Percentiles rank a stretch among this genome's conserved stretches.
phyloP scores from a whole-genome alignment of 2,329 filamentous ascomycete genomes.

The Calonectria hongkongensis region DNA sequence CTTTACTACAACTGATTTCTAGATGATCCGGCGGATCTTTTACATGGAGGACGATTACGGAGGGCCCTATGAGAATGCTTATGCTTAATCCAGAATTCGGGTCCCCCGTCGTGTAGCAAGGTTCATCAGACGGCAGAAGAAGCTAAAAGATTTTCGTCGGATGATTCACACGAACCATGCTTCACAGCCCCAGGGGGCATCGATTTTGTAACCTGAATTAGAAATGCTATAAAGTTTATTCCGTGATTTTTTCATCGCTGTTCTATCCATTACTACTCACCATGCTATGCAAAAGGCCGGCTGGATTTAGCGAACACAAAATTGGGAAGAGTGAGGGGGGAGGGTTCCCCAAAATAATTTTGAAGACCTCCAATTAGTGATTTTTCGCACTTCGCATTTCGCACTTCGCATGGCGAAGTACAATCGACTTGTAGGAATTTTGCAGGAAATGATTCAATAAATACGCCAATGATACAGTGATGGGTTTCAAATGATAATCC shows the following conservation, averaged over 20 bases:
- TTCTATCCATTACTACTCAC: too few species aligned
- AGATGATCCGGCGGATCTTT: neutral
- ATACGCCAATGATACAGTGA: neutral
- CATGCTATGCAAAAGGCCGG: too few species aligned
- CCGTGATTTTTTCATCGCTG: too few species aligned
- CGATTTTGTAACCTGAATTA: too few species aligned
- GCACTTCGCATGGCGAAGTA: neutral
- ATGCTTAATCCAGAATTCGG: neutral
- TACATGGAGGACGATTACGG: neutral
- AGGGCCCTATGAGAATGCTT: neutral
- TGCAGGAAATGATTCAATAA: neutral
- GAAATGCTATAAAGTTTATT: too few species aligned
- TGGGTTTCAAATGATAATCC: too few species aligned
- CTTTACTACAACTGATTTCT: neutral
- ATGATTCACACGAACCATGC: too few species aligned
- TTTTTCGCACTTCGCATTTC: constrained; percentile 2
- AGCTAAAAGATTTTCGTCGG: too few species aligned
- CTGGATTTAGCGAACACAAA: too few species aligned
- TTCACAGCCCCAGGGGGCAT: too few species aligned
- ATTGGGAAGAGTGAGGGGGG: too few species aligned
- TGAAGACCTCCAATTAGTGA: neutral
- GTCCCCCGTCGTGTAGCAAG: neutral
- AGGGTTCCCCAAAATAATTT: neutral
- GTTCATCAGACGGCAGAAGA: too few species aligned
- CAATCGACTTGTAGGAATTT: neutral